Evolutionary conservation across 2,329 filamentous ascomycete genomes (phyloP), one percentile per base, ranked within the genome.

Genomic region (Dothistroma septosporum): DNA sequence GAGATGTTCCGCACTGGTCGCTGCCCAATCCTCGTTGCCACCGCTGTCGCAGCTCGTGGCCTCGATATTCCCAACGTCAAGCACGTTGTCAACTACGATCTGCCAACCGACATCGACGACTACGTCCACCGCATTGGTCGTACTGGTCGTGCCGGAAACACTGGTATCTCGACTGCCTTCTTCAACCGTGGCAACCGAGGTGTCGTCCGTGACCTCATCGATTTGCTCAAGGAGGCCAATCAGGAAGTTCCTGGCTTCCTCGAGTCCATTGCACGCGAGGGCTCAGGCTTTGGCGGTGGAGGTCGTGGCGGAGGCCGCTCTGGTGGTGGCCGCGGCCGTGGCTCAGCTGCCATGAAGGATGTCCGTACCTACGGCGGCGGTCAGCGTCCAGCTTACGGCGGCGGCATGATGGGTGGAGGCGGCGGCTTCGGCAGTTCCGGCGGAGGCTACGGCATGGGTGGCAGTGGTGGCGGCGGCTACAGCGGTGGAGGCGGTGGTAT

Each of bases 171-270:
- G 6, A 99, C 94, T 70, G 94, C 94, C 60, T 99, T 99, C 85
- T 97, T 99, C 88, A 99, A 99, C 86, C 93, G 94, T 75, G 93
- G 93, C 74, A 99, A 99, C 84, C 91, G 94, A 72, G 94, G 94
- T 79, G 91, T 99, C 69, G 94, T 97, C 66, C 90, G 94, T 69
- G 94, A 97, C 72, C 87, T 99, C 64, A 85, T 99, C 70, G 94
- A 99, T n/a, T 87, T 99, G 31, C 85, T 99, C 69, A 97, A 97
- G 84, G 94, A 99, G 78, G 94, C 94, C 68, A 96, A 99, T 82
- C 94, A 99, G 78, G 94, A 99, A 74, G 86, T 97, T 65, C 94
- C 94, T 33, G 76, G 84, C 53, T 99, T 97, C 86, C 84, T 99
- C 63, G 94, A 99, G 84, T 95, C 90, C 74, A 96, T 99, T 78